Base-by-base conservation (phyloP, 2,329 filamentous ascomycete genomes). In the Arthrinium phaeospermum region DNA sequence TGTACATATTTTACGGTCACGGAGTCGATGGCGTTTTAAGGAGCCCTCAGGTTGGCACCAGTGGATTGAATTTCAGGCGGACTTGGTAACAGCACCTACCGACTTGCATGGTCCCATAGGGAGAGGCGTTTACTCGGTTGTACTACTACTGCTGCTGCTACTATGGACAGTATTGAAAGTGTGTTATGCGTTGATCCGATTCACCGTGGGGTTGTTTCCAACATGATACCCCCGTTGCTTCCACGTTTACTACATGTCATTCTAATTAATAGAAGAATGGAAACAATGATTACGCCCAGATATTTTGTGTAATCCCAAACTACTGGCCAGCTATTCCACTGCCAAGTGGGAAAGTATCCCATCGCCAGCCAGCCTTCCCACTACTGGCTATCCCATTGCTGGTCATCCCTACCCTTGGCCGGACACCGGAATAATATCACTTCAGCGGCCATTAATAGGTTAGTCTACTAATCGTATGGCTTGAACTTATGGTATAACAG, bases 21-120 rank as follows among this genome's bases (percentile, higher is more conserved):
- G 57, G 57, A 64, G 57, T 64, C 57, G 16, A 64, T 64, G 57
- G 57, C 57, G 57, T 64, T 61, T 34, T 64, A 64, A 12, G 57
- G 30, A 41, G 57, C 30, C 57, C 16, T 22, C 53, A 16, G 30
- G 13, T n/a, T 37, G 57, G 57, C 53, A 10, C 57, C 19, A 57
- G 27, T 14, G 16, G 53, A 57, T 64, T 64, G 34, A 41, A 41
- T 64, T 64, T 13, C 34, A 61, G 53, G 53, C 53, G 57, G 57
- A 41, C 53, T 34, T 16, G 51, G 51, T 57, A n/a, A 57, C 53
- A 57, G 30, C 24, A 57, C n/a, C 24, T 30, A 24, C 53, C 53
- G 53, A 57, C 27, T 57, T 64, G 57, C 57, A 64, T 64, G 57
- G 57, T 64, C 57, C 53, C 57, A 64, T 6, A 41, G 57, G 57